Base-by-base conservation (phyloP, 768 basidiomycete species). In the Dioszegia crocea region DNA sequence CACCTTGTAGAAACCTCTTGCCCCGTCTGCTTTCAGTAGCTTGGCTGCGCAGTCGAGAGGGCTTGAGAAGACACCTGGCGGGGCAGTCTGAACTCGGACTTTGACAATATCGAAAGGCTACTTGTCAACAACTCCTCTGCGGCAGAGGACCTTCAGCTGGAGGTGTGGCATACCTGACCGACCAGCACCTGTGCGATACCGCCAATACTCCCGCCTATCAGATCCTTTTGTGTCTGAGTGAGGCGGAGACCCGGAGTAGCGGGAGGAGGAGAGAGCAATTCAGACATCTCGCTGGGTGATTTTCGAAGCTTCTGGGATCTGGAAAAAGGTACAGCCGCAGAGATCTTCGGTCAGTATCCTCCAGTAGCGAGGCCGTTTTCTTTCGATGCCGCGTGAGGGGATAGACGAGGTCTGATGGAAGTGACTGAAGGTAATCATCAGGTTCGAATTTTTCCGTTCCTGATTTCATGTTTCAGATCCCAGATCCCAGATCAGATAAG, bases 41-140 rank as follows among this genome's bases (percentile, higher is more conserved):
- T 87, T 88, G n/a, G 85, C 84, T 10, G 91, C 92, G 75, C 91
- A 94, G 62, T 91, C 83, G 58, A 93, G 62, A 84, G 93, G 91
- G 60, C 89, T 88, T 45, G 77, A 81, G 78, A 92, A 94, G 2
- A 91, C 94, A 41, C 92, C 92, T 71, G 85, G 85, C 38, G 92
- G 83, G 24, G 91, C 83, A 11, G 92, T 94, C 84, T 97, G 92
- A 86, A 94, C 91, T 60, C 92, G 85, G 44, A 77, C 76, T 86
- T 96, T 96, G 79, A 92, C 89, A 64, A 94, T 92, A 77, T 97
- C 92, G 77, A 97, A 97, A 12, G 92, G 92, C 77, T 94, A 89
- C 27, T 5, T 21, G 21, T 10, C 21, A 4, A 33, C 16, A 24
- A 30, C 9, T 33, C 21, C 26, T 9, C 11, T 24, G 30, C 8